Base-by-base conservation (phyloP, 108 stramenopile genomes). In the Aurantiochytrium sp. region DNA sequence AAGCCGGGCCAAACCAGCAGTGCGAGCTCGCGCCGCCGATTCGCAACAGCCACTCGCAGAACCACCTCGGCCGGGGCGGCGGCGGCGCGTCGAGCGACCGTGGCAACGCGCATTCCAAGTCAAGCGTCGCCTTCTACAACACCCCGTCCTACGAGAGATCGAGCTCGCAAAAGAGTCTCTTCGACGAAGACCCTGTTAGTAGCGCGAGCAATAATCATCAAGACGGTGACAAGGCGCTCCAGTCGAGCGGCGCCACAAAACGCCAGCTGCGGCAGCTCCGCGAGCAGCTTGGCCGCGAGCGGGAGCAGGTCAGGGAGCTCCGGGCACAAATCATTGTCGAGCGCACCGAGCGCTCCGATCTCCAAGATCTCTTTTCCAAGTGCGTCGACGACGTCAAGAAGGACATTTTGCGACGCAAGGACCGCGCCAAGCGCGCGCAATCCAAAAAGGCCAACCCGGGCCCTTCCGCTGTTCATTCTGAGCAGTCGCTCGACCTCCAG, bases 321-420 rank as follows among this genome's bases (percentile, higher is more conserved):
- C 88, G 88, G 21, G 89, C 89, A 27, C n/a, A 19, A 0, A 52
- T 32, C 69, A 85, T 87, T 5, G 19, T 86, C 21, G 36, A 88
- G 27, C 87, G 39, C 24, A 68, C 90, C 8, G 69, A 90, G 54
- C 89, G 90, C 4, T 88, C 89, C 31, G 90, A 90, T 15, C 88
- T 90, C 87, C 89, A 90, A 24, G 90, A 90, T 3, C 89, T 90
- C 55, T 90, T 90, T 86, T 22, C 87, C 69, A 41, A 88, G 86
- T 90, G 90, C 37, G 42, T 90, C 4, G 90, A 90, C 48, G 90
- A 89, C 27, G 85, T 86, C 37, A 89, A 88, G 4, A 45, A 68
- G 2, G 87, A 88, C 50, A 50, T 88, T 52, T 36, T 37, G 37
- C 88, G 85, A 21, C 85, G 86, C 50, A 81, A 42, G 24, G 73